Percentiles rank a stretch among this genome's conserved stretches.
Conservation (phyloP, 2,329 filamentous ascomycete species). For the Nothopassalora personata region DNA sequence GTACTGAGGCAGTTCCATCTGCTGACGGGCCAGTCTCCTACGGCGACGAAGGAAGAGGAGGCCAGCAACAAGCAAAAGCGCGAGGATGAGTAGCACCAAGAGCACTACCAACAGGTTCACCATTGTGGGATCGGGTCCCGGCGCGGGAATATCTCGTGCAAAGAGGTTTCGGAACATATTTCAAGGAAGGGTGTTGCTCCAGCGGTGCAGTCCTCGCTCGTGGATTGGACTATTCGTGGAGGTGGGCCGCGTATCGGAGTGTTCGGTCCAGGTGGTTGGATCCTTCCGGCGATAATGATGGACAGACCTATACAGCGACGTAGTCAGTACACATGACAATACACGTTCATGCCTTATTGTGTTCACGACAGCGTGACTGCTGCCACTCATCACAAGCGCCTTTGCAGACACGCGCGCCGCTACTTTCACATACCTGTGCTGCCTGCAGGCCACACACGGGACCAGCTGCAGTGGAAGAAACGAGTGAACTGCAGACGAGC, state of each 20-base stretch:
- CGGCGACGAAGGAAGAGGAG: constrained; percentile 70
- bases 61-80: constrained; percentile 60
- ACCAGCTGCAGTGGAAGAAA: constrained; percentile 21
- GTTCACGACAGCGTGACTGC: background rate
- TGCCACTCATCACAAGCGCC: background rate
- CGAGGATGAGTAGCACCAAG: constrained; percentile 70
- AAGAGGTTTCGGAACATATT: constrained; percentile 40
- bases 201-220: constrained; percentile 4
- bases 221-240: background rate
- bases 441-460: background rate
- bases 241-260: background rate
- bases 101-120: constrained; percentile 75
- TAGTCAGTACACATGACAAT: background rate
- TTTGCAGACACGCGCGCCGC: background rate
- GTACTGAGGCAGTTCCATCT: constrained; percentile 63
- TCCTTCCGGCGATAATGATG: constrained; percentile 5
- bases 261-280: background rate
- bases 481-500: constrained; percentile 45
- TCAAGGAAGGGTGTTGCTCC: constrained; percentile 1
- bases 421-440: constrained; percentile 9
- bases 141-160: constrained; percentile 43
- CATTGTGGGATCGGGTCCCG: constrained; percentile 55
- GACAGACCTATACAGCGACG: background rate
- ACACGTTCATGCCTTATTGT: background rate
- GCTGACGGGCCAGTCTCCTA: constrained; percentile 40